Evolutionary conservation across 2,329 filamentous ascomycete genomes (phyloP).

Genomic region (Cercospora sp.): DNA sequence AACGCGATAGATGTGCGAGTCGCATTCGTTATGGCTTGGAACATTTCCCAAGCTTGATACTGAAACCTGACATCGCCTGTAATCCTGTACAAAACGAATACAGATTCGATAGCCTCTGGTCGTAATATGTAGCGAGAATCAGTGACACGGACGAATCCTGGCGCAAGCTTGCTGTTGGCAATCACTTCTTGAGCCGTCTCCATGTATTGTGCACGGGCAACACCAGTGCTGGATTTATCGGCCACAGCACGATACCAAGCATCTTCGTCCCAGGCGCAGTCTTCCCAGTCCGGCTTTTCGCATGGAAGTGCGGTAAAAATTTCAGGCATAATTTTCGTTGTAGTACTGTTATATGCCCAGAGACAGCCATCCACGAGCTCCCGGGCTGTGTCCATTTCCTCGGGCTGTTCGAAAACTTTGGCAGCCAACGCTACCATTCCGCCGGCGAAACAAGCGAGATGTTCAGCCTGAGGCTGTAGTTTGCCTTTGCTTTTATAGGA

Average conservation of each 20-base stretch:
- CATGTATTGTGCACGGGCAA: conserved; percentile 17
- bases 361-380: conserved; percentile 65
- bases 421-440: conserved; percentile 68
- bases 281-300: conserved; percentile 41
- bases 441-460: conserved; percentile 68
- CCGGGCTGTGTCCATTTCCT: conserved; percentile 58
- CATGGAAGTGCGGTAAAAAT: conserved; percentile 54
- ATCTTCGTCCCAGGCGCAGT: conserved; percentile 41
- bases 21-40: conserved; percentile 61
- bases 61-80: conserved; percentile 67
- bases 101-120: conserved; percentile 79
- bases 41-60: conserved; percentile 75
- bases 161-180: conserved; percentile 51
- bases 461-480: conserved; percentile 26
- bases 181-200: conserved; percentile 36
- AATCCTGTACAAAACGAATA: conserved; percentile 75
- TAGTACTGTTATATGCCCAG: conserved; percentile 61
- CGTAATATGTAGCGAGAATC: conserved; percentile 66
- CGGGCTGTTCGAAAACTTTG: conserved; percentile 57
- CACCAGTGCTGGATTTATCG: conserved; percentile 28
- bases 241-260: conserved; percentile 49
- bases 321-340: conserved; percentile 65
- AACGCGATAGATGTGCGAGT: conserved; percentile 65
- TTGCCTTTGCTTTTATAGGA: conserved; percentile 18
- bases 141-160: conserved; percentile 58